A percentile compares a stretch with the other conserved stretches of the same genome.
phyloP scores from a whole-genome alignment of 225 moss, liverwort and hornwort species.

The Ulota crispa region DNA sequence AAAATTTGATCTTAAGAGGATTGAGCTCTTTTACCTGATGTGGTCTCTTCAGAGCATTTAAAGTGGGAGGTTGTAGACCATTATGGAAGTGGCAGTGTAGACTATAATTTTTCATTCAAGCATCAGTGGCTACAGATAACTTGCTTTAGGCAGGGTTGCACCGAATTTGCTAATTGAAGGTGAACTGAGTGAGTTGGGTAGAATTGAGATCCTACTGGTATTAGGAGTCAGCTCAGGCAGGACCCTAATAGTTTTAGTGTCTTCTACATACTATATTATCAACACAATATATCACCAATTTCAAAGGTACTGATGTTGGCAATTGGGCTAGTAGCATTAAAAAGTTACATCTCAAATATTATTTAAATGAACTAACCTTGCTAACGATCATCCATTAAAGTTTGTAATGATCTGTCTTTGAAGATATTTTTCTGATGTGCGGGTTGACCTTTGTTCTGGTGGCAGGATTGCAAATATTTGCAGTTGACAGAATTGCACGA shows the following conservation, averaged over 20 bases:
- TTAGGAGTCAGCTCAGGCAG: background rate
- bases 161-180: slow-evolving; percentile 9
- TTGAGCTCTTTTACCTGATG: too few species aligned
- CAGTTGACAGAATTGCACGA: slow-evolving; percentile 70
- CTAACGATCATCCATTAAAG: background rate
- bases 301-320: background rate
- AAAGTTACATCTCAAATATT: background rate
- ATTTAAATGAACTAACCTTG: background rate
- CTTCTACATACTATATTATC: background rate
- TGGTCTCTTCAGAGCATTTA: background rate
- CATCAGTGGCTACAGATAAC: background rate
- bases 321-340: background rate
- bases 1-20: too few species aligned
- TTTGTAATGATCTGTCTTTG: background rate
- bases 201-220: background rate
- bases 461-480: slow-evolving; percentile 80
- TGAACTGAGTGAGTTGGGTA: background rate
- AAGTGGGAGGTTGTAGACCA: background rate
- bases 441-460: slow-evolving; percentile 4
- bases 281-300: background rate
- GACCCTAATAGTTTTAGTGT: background rate
- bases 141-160: background rate
- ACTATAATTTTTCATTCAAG: background rate
- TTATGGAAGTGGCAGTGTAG: background rate
- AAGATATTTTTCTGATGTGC: background rate